Evolutionary conservation across 2,329 filamentous ascomycete genomes (phyloP), one percentile per base, ranked within the genome.

Genomic region (Neonectria hederae): DNA sequence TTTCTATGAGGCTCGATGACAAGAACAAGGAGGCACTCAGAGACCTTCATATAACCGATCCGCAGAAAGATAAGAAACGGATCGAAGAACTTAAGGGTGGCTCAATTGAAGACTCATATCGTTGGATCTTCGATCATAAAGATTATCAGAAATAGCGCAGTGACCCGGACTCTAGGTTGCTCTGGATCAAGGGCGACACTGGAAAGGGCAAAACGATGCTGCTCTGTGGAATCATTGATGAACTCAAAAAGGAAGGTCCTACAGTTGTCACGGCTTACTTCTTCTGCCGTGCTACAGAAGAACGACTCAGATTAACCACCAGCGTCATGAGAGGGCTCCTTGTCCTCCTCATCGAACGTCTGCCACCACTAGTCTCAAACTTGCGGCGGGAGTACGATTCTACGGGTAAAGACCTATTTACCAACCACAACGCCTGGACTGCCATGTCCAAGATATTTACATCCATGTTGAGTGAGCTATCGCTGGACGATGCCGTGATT

Each of bases 271-370:
- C 79, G 28, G 59, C 68, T 3, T 72, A 63, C 63, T 83, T 83
- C 71, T 85, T 85, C 69, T 86, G 80, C 62, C 79, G 86, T 8
- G 28, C 28, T 11, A 30, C 28, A 9, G 28, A 30, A 30, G 28
- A 30, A 9, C 28, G 28, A 30, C 28, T 30, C 8, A 30, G 11
- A 30, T 10, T 9, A 62, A 77, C 74, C 7, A 79, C 77, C 1
- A 74, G 84, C 26, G 45, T 63, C 0, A 66, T 86, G 0, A 73
- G 86, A 0, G 83, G 77, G 55, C 48, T 80, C 28, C 76, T 87
- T 3, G 61, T 4, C 46, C 65, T 0, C 1, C 28, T 30, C 2
- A 11, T 30, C 28, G 28, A 30, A 9, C 28, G 28, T 30, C 28
- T 30, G 28, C 43, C 43, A 2, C 21, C 10, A 4, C 21, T 46